Conservation (phyloP, 768 basidiomycete species). For the Trametes coccinea region DNA sequence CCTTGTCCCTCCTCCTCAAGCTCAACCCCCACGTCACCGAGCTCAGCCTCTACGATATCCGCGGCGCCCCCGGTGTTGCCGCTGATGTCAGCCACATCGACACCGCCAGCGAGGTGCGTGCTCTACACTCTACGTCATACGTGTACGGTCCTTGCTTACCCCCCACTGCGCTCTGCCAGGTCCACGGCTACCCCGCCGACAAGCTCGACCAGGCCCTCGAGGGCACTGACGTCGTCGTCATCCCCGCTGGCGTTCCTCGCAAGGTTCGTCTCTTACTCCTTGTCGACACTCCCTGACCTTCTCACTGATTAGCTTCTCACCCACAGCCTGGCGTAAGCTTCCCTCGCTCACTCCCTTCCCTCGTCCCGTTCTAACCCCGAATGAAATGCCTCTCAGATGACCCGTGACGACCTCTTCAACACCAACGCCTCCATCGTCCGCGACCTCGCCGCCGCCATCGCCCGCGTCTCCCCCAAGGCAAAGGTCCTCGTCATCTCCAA, state of each 20-base stretch:
- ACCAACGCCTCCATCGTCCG: conserved; percentile 98
- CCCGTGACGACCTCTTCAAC: conserved; percentile 96
- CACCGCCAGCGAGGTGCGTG: conserved; percentile 71
- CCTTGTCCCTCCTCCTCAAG: conserved; percentile 92
- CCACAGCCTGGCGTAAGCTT: conserved; percentile 78
- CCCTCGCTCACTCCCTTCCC: conserved; percentile 10
- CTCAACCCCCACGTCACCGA: conserved; percentile 85
- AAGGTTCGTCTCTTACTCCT: conserved; percentile 61
- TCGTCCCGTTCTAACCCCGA: conserved; percentile 27
- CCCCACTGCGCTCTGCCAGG: conserved; percentile 45
- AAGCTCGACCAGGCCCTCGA: conserved; percentile 88
- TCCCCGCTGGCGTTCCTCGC: conserved; percentile 98
- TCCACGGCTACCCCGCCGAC: conserved; percentile 79
- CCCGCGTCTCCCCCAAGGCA: conserved; percentile 86
- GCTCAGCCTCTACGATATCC: conserved; percentile 90
- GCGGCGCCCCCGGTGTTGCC: conserved; percentile 94
- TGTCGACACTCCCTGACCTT: conserved; percentile 12
- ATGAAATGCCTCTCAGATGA: conserved; percentile 61
- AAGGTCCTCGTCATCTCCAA: conserved; percentile 97
- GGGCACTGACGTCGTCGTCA: conserved; percentile 90
- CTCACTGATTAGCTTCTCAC: conserved; percentile 31
- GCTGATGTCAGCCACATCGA: conserved; percentile 97
- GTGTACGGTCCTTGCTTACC: background rate
- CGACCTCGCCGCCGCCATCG: conserved; percentile 88
- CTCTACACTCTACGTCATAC: conserved; percentile 15